Evolutionary conservation across 1,284 basidiomycete species (phyloP), one percentile per base, ranked within the genome.

Genomic region (Malassezia furfur): DNA sequence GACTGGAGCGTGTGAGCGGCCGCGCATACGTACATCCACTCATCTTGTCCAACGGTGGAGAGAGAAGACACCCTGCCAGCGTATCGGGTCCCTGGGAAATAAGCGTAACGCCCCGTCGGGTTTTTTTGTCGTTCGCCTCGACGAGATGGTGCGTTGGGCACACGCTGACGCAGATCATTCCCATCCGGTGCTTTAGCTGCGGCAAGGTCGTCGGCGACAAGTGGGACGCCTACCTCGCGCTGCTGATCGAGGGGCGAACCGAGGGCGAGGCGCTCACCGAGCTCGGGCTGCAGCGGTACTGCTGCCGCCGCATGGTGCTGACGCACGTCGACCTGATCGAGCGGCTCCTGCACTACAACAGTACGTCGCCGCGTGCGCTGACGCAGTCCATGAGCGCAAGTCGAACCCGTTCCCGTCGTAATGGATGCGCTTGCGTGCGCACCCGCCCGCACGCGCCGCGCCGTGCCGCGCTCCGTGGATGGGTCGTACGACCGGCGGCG

Each of bases 281-380:
- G 67, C 80, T 96, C 5, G 87, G 91, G 63, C 78, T 96, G 53
- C 91, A 89, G 76, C 80, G 93, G 56, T 96, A 96, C 76, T 96
- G 91, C 78, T 96, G 93, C 77, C 81, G 93, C 45, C 82, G 93
- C 52, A 98, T 98, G 93, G 88, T 98, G 11, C 79, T 96, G 53
- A 96, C 93, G 0, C 93, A 98, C 75, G 91, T 96, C 59, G 91
- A 96, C 77, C 80, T 96, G 59, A 94, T 96, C 66, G 91, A 96
- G 77, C 96, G 94, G 77, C 80, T 94, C 17, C 79, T 96, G 25
- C 88, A 93, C 70, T 96, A 94, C 77, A 94, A 93, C 78, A 90
- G 91, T 94, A 63, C 70, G 89, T 83, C 32, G 21, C 25, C 22
- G 28, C 15, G 21, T 43, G 40, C 11, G 31, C 32, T 48, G 32